Base-by-base conservation (phyloP, 768 basidiomycete genomes). In the Naematelia aurantialba region DNA sequence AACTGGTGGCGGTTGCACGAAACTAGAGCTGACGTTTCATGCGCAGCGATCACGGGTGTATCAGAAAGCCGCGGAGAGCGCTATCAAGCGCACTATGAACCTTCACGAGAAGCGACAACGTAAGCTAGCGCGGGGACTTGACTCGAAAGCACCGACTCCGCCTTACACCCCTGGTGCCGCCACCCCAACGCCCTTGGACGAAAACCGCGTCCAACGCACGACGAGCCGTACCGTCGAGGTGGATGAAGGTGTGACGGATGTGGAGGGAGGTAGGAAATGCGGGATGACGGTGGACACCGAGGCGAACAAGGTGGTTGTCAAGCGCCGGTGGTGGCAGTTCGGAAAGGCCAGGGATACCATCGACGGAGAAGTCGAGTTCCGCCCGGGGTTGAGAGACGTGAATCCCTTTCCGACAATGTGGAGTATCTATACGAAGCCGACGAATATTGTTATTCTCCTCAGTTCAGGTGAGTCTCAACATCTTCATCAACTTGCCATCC, bases 381-480 rank as follows among this genome's bases (percentile, higher is more conserved):
- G 80, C 61, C 76, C 89, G 31, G 82, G 85, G 5, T 62, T 89
- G 3, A 81, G 74, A 58, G 89, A 91, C 64, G 80, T 91, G n/a
- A 89, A 89, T 69, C 88, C 89, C 0, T 69, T 88, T 50, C 81
- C 80, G 48, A 87, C 87, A 0, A 81, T 90, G 49, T 73, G 78
- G 52, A 70, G 80, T 27, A 82, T 89, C 24, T 61, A 90, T 22
- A 79, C 81, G 14, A 80, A 84, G 39, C 80, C 76, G 51, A 87
- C 89, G 65, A 96, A 93, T 61, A 50, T 88, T 5, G 74, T 81
- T 1, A 85, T 87, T 55, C 78, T 91, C 3, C 59, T 83, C 55
- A 80, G 85, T 26, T 89, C 88, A 34, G 86, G 87, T 86, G 58
- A 44, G 82, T 59, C 5, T 13, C 10, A 26, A 39, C 65, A 51